phyloP scores from a whole-genome alignment of 2,329 filamentous ascomycete species.

The Leptographium galeiforme region DNA sequence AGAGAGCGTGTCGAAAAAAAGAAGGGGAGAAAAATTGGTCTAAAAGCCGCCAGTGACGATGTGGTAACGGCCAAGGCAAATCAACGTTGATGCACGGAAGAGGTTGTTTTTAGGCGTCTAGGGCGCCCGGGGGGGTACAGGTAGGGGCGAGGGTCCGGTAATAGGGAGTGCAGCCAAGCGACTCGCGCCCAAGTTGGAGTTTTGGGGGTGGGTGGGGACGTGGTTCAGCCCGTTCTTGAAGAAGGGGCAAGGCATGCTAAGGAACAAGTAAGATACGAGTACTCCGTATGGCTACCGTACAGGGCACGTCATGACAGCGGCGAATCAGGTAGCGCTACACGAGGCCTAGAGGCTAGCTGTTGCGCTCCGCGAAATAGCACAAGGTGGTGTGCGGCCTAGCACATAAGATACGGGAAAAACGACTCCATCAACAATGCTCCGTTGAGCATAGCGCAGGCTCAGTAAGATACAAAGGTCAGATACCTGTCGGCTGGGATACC shows the following conservation, averaged over 20 bases:
- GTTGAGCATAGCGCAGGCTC: not conserved
- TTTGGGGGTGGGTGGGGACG: not conserved
- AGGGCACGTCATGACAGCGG: not conserved
- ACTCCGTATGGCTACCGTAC: not conserved
- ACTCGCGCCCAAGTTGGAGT: not conserved
- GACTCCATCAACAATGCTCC: not conserved
- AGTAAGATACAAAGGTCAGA: not conserved
- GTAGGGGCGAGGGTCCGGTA: not conserved
- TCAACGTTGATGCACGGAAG: constrained; percentile 2
- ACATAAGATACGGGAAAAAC: not conserved
- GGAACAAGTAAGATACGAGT: too few relatives aligned
- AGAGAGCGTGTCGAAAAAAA: constrained; percentile 1
- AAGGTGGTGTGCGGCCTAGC: not conserved
- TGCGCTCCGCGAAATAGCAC: not conserved
- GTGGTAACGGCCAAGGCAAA: constrained; percentile 1
- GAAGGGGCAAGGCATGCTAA: not conserved
- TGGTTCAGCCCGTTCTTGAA: not conserved
- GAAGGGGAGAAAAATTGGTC: constrained; percentile 3
- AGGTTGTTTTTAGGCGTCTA: constrained; percentile 3
- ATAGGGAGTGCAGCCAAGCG: not conserved
- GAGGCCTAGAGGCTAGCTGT: not conserved
- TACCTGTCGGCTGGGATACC: not conserved
- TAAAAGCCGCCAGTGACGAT: constrained; percentile 1
- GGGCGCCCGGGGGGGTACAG: not conserved
- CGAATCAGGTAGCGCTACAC: not conserved